Evolutionary conservation across 1,139 yeast species (phyloP).

Genomic region (Scheffersomyces lignicola): DNA sequence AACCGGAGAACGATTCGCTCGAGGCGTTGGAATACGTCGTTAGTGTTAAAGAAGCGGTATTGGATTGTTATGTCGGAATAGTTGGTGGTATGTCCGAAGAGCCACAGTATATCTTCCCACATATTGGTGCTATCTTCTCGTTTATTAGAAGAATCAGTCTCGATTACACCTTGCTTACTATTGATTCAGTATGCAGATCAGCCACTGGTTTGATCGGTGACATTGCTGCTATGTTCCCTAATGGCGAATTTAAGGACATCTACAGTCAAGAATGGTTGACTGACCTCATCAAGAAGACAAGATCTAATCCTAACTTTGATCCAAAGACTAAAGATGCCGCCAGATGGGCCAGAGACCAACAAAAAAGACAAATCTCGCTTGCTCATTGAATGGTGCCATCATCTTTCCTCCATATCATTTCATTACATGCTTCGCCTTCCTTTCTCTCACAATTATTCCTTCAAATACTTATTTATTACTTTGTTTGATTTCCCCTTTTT

Average conservation of each 20-base stretch:
- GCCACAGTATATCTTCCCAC: conserved; percentile 68
- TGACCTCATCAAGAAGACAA: conserved; percentile 72
- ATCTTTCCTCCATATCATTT: conserved; percentile 1
- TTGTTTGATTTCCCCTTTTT: conserved; percentile 1
- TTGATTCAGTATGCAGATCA: conserved; percentile 70
- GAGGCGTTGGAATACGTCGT: conserved; percentile 79
- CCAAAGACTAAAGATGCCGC: conserved; percentile 82
- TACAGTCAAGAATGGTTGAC: conserved; percentile 77
- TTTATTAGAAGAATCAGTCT: conserved; percentile 61
- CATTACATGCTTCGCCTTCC: conserved; percentile 4
- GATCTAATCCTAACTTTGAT: conserved; percentile 60
- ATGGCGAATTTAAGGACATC: conserved; percentile 65
- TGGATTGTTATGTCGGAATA: conserved; percentile 94
- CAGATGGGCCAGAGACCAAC: conserved; percentile 94
- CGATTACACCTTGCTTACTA: conserved; percentile 59
- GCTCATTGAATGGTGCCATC: not conserved
- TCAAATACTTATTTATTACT: not conserved
- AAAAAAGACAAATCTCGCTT: conserved; percentile 49
- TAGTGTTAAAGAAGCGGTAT: conserved; percentile 76
- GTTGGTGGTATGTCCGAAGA: conserved; percentile 78
- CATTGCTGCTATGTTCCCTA: conserved; percentile 81
- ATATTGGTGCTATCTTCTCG: conserved; percentile 66
- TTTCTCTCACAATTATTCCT: conserved; percentile 3
- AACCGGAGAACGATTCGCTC: conserved; percentile 57
- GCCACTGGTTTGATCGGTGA: conserved; percentile 92